Evolutionary conservation across 2,329 filamentous ascomycete species (phyloP).

Genomic region (Ophiosphaerella narmari): DNA sequence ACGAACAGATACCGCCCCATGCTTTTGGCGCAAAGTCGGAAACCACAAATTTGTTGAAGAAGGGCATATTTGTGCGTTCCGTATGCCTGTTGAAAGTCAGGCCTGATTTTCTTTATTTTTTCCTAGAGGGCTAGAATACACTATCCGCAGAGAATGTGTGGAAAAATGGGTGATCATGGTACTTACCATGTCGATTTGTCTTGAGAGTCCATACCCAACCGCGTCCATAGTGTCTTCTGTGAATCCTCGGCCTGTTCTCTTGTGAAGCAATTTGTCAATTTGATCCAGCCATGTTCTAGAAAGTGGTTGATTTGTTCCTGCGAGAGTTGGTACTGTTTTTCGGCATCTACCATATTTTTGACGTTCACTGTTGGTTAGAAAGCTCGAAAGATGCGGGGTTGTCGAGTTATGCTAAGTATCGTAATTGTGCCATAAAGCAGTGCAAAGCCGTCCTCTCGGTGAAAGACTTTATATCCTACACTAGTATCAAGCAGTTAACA

Average conservation of each 20-base stretch:
- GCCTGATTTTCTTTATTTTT: neutral
- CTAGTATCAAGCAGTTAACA: neutral
- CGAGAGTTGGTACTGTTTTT: slow-evolving; percentile 43
- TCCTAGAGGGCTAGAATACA: too few species aligned
- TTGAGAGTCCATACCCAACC: slow-evolving; percentile 66
- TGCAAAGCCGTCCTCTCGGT: neutral
- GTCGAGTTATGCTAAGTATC: neutral
- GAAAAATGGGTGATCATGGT: neutral
- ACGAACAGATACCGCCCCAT: slow-evolving; percentile 68
- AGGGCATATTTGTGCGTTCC: slow-evolving; percentile 67
- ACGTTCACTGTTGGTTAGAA: neutral
- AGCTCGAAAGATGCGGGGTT: neutral
- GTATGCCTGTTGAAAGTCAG: slow-evolving; percentile 42
- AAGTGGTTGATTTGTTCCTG: slow-evolving; percentile 58
- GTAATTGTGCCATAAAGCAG: neutral
- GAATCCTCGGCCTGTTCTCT: slow-evolving; percentile 54
- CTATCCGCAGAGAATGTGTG: too few species aligned
- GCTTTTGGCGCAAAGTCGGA: slow-evolving; percentile 65
- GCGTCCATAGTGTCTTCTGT: slow-evolving; percentile 62
- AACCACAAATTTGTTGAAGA: slow-evolving; percentile 60
- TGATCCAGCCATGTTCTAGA: slow-evolving; percentile 60
- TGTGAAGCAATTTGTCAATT: slow-evolving; percentile 59
- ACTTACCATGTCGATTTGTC: slow-evolving; percentile 67
- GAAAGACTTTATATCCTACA: neutral
- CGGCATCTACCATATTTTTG: slow-evolving; percentile 17